Evolutionary conservation across 257 asterid genomes (phyloP).

Genomic region (Nicotiana obtusifolia): DNA sequence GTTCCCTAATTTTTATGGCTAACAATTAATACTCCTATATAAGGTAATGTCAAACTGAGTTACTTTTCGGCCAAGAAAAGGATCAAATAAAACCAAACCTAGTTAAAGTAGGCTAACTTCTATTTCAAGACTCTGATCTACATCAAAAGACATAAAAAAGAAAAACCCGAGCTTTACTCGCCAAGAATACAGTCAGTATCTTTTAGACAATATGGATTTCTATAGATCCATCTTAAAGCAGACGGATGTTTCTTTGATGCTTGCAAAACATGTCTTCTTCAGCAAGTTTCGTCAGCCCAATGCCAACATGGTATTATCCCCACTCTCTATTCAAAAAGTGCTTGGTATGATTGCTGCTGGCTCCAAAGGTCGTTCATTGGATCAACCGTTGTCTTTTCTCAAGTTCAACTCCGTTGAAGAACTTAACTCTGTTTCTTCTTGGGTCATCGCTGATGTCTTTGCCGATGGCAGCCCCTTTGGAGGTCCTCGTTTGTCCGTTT

Average conservation of each 20-base stretch:
- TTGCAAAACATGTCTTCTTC: slow-evolving; percentile 39
- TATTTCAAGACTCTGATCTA: too few relatives aligned
- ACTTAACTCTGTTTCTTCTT: slow-evolving; percentile 28
- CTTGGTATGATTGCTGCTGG: slow-evolving; percentile 20
- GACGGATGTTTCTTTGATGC: slow-evolving; percentile 31
- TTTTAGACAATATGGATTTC: too few relatives aligned
- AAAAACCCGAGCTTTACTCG: too few relatives aligned
- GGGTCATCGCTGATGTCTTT: slow-evolving; percentile 33
- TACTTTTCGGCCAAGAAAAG: too few relatives aligned
- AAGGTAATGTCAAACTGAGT: too few relatives aligned
- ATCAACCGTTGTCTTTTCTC: slow-evolving; percentile 10
- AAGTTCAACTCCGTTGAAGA: slow-evolving; percentile 5
- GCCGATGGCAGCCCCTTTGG: slow-evolving; percentile 50
- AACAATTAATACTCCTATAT: too few relatives aligned
- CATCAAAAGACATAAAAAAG: too few relatives aligned
- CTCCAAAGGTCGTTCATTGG: slow-evolving; percentile 1
- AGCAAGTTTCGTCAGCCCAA: slow-evolving; percentile 8
- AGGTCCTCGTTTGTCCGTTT: too few relatives aligned
- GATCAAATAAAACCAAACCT: too few relatives aligned
- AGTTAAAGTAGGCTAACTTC: too few relatives aligned
- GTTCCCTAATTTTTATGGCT: too few relatives aligned
- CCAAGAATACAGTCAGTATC: too few relatives aligned
- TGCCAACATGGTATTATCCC: slow-evolving; percentile 19
- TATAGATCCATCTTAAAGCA: slow-evolving; percentile 37
- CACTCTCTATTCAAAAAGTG: slow-evolving; percentile 11